These are phyloP conservation scores for Hydnomerulius pinastri DNA, from an alignment of 768 basidiomycete species.

Conservation along the genomic window DNA sequence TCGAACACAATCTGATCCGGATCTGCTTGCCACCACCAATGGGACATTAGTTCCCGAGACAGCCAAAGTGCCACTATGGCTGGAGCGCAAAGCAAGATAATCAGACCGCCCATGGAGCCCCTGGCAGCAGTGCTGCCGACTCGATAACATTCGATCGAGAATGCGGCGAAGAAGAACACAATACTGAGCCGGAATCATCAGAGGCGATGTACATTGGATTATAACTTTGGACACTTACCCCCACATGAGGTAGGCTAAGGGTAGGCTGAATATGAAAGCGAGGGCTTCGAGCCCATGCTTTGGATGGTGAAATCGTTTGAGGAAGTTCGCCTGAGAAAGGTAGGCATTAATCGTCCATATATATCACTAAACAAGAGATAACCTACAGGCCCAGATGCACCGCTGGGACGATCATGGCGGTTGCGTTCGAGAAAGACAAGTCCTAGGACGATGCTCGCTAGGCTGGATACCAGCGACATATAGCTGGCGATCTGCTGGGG, in stretches of 20 bases:
- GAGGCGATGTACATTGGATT: background rate
- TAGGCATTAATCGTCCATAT: background rate
- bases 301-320: slow-evolving; percentile 10
- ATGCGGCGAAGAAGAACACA: background rate
- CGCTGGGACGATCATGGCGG: slow-evolving; percentile 25
- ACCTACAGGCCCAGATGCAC: slow-evolving; percentile 32
- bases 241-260: slow-evolving; percentile 35
- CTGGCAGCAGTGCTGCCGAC: background rate
- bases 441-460: slow-evolving; percentile 39
- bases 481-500: slow-evolving; percentile 39
- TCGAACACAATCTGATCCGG: background rate
- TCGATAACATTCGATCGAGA: background rate
- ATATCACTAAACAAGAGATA: background rate
- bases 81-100: background rate
- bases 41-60: background rate
- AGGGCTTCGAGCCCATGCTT: slow-evolving; percentile 28
- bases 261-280: slow-evolving; percentile 36
- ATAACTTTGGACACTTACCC: slow-evolving; percentile 25
- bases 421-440: slow-evolving; percentile 41
- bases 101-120: background rate
- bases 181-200: background rate
- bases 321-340: slow-evolving; percentile 28
- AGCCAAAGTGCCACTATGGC: background rate
- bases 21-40: background rate
- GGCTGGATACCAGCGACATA: slow-evolving; percentile 37